Conservation (phyloP, 1,139 yeast species). For the Suzukiozyma palmioleophila region DNA sequence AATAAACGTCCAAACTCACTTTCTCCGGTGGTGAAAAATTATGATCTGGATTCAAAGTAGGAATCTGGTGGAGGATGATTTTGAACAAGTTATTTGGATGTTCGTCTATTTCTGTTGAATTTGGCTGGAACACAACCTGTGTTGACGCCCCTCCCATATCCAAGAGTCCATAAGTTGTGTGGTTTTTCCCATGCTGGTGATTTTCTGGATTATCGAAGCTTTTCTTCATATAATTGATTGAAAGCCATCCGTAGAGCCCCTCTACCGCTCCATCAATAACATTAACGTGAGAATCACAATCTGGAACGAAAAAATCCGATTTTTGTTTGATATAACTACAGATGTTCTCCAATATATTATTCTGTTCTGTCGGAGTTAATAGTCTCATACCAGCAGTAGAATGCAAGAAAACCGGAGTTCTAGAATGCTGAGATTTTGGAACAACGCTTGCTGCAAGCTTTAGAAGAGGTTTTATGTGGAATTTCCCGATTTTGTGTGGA, state of each 20-base stretch:
- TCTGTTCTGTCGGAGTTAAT: slow-evolving; percentile 53
- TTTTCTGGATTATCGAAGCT: slow-evolving; percentile 45
- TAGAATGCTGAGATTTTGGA: slow-evolving; percentile 60
- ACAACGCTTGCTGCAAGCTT: slow-evolving; percentile 53
- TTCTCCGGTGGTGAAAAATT: slow-evolving; percentile 14
- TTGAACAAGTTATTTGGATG: slow-evolving; percentile 53
- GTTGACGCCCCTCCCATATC: slow-evolving; percentile 93
- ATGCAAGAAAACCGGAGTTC: slow-evolving; percentile 75
- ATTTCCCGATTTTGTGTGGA: slow-evolving; percentile 53
- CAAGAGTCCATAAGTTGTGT: slow-evolving; percentile 65
- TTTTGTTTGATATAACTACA: slow-evolving; percentile 52
- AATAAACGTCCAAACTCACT: slow-evolving; percentile 50
- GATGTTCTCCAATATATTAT: slow-evolving; percentile 44
- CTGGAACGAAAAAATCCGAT: slow-evolving; percentile 56
- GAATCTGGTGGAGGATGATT: slow-evolving; percentile 44
- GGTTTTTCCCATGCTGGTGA: slow-evolving; percentile 51
- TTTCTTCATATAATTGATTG: slow-evolving; percentile 65
- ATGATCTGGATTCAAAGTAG: slow-evolving; percentile 12
- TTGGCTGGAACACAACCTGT: slow-evolving; percentile 77
- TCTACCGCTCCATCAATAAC: slow-evolving; percentile 75
- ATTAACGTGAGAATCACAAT: slow-evolving; percentile 56
- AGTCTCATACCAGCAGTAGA: slow-evolving; percentile 81
- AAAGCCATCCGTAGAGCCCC: slow-evolving; percentile 81
- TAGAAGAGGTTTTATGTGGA: slow-evolving; percentile 55
- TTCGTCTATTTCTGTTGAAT: slow-evolving; percentile 47